Conservation (phyloP, 352 stramenopile species). For the Phytophthora aleatoria region DNA sequence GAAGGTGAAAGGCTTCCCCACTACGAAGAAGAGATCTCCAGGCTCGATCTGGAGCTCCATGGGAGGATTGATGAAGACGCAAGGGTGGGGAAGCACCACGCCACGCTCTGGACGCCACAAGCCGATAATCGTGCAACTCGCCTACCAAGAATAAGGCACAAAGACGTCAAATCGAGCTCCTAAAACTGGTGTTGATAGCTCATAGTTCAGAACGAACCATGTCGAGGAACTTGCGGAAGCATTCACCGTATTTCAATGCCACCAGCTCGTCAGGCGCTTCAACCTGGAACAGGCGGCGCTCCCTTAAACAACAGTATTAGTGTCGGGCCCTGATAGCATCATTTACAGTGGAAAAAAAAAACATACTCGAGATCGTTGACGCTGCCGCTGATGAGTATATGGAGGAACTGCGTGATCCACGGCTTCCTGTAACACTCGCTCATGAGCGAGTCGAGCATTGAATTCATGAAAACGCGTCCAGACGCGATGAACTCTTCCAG, state of each 20-base stretch:
- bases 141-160: constrained; percentile 26
- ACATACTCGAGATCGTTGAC: constrained; percentile 62
- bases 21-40: constrained; percentile 71
- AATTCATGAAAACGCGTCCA: constrained; percentile 77
- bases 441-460: constrained; percentile 72
- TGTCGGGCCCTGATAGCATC: neutral
- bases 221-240: constrained; percentile 79
- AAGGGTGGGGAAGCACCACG: constrained; percentile 64
- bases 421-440: constrained; percentile 83
- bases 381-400: constrained; percentile 66
- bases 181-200: neutral
- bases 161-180: neutral
- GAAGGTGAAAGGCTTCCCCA: constrained; percentile 68
- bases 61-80: constrained; percentile 67
- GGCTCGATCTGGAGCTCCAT: constrained; percentile 59
- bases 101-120: constrained; percentile 63
- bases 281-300: constrained; percentile 71
- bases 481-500: constrained; percentile 79
- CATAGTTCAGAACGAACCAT: constrained; percentile 33
- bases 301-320: constrained; percentile 34
- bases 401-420: constrained; percentile 73
- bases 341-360: neutral
- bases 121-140: constrained; percentile 64
- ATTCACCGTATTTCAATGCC: constrained; percentile 54
- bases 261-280: constrained; percentile 56